These are phyloP conservation scores for Rubroboletus pulcherrimus DNA, from an alignment of 768 basidiomycete species.

Conservation along the genomic window DNA sequence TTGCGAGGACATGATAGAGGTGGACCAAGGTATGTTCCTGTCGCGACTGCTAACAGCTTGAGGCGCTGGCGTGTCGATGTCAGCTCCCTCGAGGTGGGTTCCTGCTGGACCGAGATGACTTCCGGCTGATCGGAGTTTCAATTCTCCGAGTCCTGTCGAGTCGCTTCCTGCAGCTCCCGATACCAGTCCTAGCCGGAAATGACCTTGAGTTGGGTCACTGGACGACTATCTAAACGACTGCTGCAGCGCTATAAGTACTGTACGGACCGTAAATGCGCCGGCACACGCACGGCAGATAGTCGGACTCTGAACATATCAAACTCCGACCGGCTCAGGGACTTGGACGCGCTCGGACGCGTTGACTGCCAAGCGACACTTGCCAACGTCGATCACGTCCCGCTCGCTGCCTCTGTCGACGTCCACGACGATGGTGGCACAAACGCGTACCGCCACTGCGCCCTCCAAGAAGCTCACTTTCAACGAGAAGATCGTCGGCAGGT, in stretches of 20 bases:
- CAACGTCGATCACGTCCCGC: conserved; percentile 2
- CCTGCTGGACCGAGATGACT: background rate
- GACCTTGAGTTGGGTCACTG: background rate
- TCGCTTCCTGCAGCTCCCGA: background rate
- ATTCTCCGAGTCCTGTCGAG: background rate
- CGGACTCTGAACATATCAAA: background rate
- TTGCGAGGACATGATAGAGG: conserved; percentile 21
- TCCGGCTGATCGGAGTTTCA: background rate
- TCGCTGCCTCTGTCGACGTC: background rate
- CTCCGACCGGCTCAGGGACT: conserved; percentile 5
- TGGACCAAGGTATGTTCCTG: background rate
- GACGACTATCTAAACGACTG: background rate
- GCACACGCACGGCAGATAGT: background rate
- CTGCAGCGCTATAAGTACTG: background rate
- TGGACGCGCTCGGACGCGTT: conserved; percentile 16
- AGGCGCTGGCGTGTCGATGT: background rate
- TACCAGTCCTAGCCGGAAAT: background rate
- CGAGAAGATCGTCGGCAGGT: conserved; percentile 78
- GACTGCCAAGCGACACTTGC: background rate
- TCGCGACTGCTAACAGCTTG: background rate
- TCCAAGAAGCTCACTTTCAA: conserved; percentile 68
- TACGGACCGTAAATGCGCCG: background rate
- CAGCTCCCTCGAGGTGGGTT: background rate
- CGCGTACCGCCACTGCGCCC: conserved; percentile 52
- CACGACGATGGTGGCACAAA: conserved; percentile 67